Base-by-base conservation (phyloP, 257 asterid species). In the Cynanchum wilfordii region DNA sequence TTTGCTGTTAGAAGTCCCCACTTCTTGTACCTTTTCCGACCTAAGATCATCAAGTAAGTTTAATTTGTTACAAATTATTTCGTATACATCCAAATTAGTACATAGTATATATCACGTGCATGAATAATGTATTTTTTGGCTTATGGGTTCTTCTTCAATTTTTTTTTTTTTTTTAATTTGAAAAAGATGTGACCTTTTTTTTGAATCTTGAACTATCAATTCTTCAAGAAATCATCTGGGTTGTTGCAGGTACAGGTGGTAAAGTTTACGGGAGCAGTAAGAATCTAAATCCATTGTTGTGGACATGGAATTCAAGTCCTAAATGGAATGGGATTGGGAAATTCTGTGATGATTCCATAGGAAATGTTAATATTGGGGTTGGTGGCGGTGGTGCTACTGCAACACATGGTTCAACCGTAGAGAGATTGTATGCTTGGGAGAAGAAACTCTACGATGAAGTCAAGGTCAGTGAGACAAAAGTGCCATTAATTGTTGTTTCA, bases 351-450 rank as follows among this genome's bases (percentile, higher is more conserved):
- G 94, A 92, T 72, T 86, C 97, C 13, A 64, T 76, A 1, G 88
- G 84, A 50, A 83, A 84, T 24, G 49, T 57, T 19, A 64, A 58
- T 62, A 80, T 64, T 73, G 75, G 72, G 1, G 47, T 42, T 42
- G 47, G 47, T 42, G 84, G 79, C 47, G 72, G 60, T 10, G 55
- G 70, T 73, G 85, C 80, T n/a, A 83, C 70, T 42, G 60, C 89
- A 13, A 85, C 86, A 72, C 98, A 95, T 65, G 78, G 93, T 82
- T 92, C 98, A 1, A 95, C 99, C 0, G 90, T 92, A 25, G 96
- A 92, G 77, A 92, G 96, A 77, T 69, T 95, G 67, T 86, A 87
- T 70, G 89, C 93, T 38, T 92, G 98, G 99, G 99, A 95, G 82
- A 90, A 90, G 79, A 92, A 89, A 75, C 94, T 95, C 73, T 95